phyloP scores from a whole-genome alignment of 2,329 filamentous ascomycete species.

The Bipolaris cookei region DNA sequence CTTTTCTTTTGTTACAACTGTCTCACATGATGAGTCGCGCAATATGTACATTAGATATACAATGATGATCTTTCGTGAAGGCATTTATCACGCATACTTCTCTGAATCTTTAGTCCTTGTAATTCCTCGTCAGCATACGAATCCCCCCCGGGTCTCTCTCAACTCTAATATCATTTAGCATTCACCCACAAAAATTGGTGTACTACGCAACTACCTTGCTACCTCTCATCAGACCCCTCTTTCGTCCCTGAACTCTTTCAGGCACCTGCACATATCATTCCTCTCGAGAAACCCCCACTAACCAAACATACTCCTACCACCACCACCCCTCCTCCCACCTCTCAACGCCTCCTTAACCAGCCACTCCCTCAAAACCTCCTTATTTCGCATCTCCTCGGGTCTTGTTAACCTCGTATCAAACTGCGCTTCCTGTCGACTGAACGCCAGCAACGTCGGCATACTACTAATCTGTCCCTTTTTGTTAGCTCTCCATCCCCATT shows the following conservation, averaged over 20 bases:
- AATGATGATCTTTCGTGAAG: neutral
- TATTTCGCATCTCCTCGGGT: constrained; percentile 55
- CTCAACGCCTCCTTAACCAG: constrained; percentile 56
- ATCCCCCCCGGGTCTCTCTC: neutral
- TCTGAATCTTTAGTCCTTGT: neutral
- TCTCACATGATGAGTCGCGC: neutral
- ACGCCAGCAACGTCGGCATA: constrained; percentile 58
- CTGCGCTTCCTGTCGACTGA: constrained; percentile 58
- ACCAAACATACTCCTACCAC: constrained; percentile 53
- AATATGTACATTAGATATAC: neutral
- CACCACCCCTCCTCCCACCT: constrained; percentile 54
- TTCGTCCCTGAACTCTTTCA: constrained; percentile 12
- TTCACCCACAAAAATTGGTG: neutral
- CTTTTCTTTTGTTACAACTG: neutral
- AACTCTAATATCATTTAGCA: neutral
- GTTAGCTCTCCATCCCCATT: too few species aligned
- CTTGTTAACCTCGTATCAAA: constrained; percentile 54
- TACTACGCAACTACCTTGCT: neutral
- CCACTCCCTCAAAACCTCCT: constrained; percentile 55
- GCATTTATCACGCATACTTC: neutral
- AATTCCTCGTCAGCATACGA: neutral
- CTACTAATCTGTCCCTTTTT: constrained; percentile 32
- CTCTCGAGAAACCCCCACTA: constrained; percentile 22
- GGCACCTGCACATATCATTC: neutral
- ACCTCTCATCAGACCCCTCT: neutral